Conservation (phyloP, 2,329 filamentous ascomycete species). For the Aspergillus fumigatus region DNA sequence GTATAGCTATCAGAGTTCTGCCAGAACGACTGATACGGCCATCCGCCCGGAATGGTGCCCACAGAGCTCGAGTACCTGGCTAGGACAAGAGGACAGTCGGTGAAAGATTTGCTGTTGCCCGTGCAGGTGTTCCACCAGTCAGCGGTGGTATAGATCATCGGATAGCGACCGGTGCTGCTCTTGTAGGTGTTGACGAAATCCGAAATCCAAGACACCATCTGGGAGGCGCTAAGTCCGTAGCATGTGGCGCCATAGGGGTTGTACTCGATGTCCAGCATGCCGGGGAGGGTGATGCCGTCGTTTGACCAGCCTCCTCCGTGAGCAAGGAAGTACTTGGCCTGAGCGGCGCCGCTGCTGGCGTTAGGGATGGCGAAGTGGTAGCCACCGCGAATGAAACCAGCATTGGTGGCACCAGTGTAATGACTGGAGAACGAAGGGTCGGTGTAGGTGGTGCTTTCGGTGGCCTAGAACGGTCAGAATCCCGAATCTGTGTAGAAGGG, state of each 20-base stretch:
- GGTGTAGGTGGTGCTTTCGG: slow-evolving; percentile 48
- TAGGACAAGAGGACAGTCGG: slow-evolving; percentile 45
- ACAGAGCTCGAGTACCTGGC: slow-evolving; percentile 42
- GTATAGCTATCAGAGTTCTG: slow-evolving; percentile 47
- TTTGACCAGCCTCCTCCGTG: slow-evolving; percentile 53
- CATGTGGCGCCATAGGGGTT: slow-evolving; percentile 38
- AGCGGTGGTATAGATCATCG: slow-evolving; percentile 51
- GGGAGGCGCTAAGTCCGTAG: slow-evolving; percentile 43
- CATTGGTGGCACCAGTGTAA: slow-evolving; percentile 48
- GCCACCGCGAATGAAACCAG: slow-evolving; percentile 51
- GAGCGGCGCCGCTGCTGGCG: slow-evolving; percentile 41
- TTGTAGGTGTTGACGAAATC: slow-evolving; percentile 52
- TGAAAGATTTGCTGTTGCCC: slow-evolving; percentile 46
- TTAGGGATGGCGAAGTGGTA: slow-evolving; percentile 54
- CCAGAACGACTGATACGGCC: slow-evolving; percentile 53
- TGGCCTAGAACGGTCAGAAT: slow-evolving; percentile 37
- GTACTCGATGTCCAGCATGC: slow-evolving; percentile 55
- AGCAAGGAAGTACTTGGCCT: slow-evolving; percentile 50
- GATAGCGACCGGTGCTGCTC: slow-evolving; percentile 43
- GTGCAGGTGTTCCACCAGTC: slow-evolving; percentile 54
- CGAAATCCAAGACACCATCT: slow-evolving; percentile 51
- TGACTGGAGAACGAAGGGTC: slow-evolving; percentile 47
- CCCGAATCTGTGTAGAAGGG: neutral
- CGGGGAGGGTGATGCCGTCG: slow-evolving; percentile 53
- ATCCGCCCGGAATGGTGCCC: slow-evolving; percentile 48